A percentile compares a stretch with the other conserved stretches of the same genome.
Conservation (phyloP, 257 asterid genomes). For the Lantana camara region DNA sequence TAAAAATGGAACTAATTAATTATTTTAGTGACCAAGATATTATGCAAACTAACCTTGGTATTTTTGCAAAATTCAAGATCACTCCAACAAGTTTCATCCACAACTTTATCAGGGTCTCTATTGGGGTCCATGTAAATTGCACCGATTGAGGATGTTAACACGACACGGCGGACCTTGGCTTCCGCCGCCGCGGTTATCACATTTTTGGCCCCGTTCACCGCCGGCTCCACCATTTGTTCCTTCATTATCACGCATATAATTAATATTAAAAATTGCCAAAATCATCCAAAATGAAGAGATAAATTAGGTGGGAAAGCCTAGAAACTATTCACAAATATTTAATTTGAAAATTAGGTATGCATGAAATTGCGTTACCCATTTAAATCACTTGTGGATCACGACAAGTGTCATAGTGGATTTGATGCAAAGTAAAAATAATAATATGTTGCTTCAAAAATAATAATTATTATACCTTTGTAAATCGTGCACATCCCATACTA, state of each 20-base stretch:
- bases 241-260: conserved; percentile 25
- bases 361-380: not conserved
- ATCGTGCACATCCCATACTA: not conserved
- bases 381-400: not conserved
- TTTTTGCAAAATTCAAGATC: conserved; percentile 89
- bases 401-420: conserved; percentile 18
- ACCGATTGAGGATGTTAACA: conserved; percentile 88
- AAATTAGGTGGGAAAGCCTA: conserved; percentile 2
- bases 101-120: conserved; percentile 58
- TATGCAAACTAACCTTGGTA: conserved; percentile 77
- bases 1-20: not conserved
- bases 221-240: conserved; percentile 99
- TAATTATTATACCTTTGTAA: too few species aligned
- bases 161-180: conserved; percentile 74
- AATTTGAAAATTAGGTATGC: conserved; percentile 9
- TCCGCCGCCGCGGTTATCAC: conserved; percentile 86
- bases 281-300: not conserved
- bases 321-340: not conserved
- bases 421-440: not conserved
- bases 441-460: too few species aligned
- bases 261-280: not conserved
- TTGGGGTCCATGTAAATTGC: conserved; percentile 89
- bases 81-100: conserved; percentile 97
- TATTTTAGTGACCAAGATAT: too few species aligned
- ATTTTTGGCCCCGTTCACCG: conserved; percentile 72